A percentile compares a stretch with the other conserved stretches of the same genome.
phyloP scores from a whole-genome alignment of 345 rosid species.

The Eucalyptus pauciflora region DNA sequence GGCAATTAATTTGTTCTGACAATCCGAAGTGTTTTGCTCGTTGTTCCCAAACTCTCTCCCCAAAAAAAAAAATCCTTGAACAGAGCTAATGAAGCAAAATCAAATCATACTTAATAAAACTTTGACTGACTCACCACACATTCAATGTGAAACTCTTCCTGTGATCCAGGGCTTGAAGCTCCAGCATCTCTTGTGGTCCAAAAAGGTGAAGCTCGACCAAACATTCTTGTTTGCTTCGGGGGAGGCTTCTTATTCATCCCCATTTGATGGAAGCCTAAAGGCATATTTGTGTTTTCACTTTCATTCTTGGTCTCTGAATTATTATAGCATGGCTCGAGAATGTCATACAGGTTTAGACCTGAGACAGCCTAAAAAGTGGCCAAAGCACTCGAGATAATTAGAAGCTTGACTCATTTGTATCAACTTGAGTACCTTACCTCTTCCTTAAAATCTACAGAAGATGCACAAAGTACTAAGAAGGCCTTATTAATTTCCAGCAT shows the following conservation, averaged over 20 bases:
- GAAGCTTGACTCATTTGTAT: neutral
- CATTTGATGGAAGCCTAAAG: neutral
- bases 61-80: neutral
- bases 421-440: neutral
- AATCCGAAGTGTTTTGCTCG: neutral
- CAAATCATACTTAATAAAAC: neutral
- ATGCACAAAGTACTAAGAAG: neutral
- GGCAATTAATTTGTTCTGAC: neutral
- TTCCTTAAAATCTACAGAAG: neutral
- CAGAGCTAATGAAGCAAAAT: neutral
- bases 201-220: no score
- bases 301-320: neutral
- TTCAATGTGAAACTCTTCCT: neutral
- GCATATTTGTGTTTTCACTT: neutral
- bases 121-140: neutral
- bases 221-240: neutral
- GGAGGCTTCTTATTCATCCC: neutral
- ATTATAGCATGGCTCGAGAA: constrained; percentile 40
- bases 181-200: neutral
- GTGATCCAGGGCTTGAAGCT: neutral
- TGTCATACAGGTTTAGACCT: constrained; percentile 26
- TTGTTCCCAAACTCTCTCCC: neutral
- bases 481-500: neutral
- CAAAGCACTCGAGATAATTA: neutral
- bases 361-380: constrained; percentile 7